phyloP scores from a whole-genome alignment of 2,329 filamentous ascomycete species.

The Penicillium hesseltinei region DNA sequence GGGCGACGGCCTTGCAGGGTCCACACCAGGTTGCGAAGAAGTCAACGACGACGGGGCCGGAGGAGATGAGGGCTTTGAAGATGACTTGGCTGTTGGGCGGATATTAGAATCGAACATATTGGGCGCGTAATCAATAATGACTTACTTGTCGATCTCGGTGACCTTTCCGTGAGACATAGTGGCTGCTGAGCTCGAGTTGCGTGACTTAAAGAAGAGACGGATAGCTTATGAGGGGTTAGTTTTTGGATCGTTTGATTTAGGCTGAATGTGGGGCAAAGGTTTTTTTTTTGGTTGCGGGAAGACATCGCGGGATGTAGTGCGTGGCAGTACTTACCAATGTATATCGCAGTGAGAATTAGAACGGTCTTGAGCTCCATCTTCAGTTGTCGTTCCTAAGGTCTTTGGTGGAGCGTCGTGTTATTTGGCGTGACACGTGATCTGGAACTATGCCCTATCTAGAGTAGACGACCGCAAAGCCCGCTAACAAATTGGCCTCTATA shows the following conservation, averaged over 20 bases:
- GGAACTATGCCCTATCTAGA: conserved; percentile 7
- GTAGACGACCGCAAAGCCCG: too few relatives aligned
- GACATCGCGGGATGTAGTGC: not conserved
- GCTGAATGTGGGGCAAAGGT: not conserved
- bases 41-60: conserved; percentile 54
- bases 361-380: conserved; percentile 25
- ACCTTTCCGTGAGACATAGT: conserved; percentile 38
- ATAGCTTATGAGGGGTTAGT: conserved; percentile 14
- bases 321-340: conserved; percentile 18
- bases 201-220: conserved; percentile 15
- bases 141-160: conserved; percentile 38
- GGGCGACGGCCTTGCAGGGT: conserved; percentile 56
- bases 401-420: conserved; percentile 10
- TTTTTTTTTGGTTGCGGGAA: not conserved
- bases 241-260: not conserved
- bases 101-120: not conserved
- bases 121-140: too few relatives aligned
- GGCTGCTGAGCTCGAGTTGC: conserved; percentile 13
- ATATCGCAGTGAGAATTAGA: conserved; percentile 19
- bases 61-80: conserved; percentile 50
- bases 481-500: too few relatives aligned
- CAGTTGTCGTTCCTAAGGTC: conserved; percentile 7
- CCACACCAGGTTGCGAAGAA: conserved; percentile 59
- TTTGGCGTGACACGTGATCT: conserved; percentile 6
- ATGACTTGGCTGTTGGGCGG: conserved; percentile 58